Percentiles rank a stretch among this genome's conserved stretches.
phyloP scores from a whole-genome alignment of 495 filamentous ascomycete genomes.

The Tuber borchii region DNA sequence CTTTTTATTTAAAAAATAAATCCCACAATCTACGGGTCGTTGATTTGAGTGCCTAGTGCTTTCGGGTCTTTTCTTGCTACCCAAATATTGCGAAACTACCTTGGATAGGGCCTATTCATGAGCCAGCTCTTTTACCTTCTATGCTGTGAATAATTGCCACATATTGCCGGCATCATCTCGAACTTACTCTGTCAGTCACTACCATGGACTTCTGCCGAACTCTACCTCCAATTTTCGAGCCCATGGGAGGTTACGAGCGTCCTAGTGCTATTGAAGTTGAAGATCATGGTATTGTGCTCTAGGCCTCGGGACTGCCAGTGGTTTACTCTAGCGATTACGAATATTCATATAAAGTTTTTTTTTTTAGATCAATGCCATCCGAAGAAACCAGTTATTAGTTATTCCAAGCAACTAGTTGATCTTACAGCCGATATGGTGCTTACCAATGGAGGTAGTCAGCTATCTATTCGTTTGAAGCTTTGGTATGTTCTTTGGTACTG shows the following conservation, averaged over 20 bases:
- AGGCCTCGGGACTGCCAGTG: background rate
- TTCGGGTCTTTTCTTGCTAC: background rate
- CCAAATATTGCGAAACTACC: background rate
- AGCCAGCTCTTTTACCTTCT: background rate
- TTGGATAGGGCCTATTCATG: background rate
- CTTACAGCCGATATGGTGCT: background rate
- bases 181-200: background rate
- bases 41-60: background rate
- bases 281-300: background rate
- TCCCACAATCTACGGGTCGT: background rate
- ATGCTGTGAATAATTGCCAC: background rate
- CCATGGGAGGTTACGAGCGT: background rate
- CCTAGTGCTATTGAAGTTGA: background rate
- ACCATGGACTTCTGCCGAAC: background rate
- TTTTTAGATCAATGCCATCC: background rate
- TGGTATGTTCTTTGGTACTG: background rate
- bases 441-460: background rate
- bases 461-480: background rate
- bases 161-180: background rate
- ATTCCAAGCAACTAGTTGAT: background rate
- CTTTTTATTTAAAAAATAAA: background rate
- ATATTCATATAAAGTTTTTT: background rate
- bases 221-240: background rate
- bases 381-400: background rate
- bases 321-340: background rate